These are phyloP conservation scores for Kazachstania martiniae DNA, from an alignment of 805 yeast genomes.

Conservation along the genomic window DNA sequence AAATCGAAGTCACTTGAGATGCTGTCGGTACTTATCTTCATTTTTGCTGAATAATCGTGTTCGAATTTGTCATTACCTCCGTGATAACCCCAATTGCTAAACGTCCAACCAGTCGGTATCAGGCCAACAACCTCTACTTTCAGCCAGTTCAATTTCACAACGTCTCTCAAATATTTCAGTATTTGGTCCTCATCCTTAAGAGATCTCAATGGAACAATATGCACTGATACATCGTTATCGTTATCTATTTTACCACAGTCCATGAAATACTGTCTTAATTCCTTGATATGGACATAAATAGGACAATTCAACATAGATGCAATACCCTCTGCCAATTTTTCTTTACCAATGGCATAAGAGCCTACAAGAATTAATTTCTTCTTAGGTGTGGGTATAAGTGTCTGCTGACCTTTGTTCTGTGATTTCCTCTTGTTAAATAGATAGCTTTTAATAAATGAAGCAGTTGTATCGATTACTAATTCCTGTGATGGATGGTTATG, in stretches of 20 bases:
- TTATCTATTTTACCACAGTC: background rate
- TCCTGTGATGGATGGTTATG: conserved; percentile 73
- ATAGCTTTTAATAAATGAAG: conserved; percentile 34
- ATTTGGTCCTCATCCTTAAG: conserved; percentile 28
- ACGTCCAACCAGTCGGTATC: conserved; percentile 90
- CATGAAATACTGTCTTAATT: conserved; percentile 4
- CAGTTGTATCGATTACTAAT: conserved; percentile 50
- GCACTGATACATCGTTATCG: conserved; percentile 32
- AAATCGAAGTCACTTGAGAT: conserved; percentile 8
- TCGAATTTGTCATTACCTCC: conserved; percentile 7
- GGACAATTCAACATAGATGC: conserved; percentile 43
- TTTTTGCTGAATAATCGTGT: conserved; percentile 9
- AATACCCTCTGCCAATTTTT: conserved; percentile 61
- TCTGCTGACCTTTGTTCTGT: background rate
- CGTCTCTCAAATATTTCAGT: conserved; percentile 19
- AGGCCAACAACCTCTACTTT: conserved; percentile 46
- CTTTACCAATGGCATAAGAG: conserved; percentile 89
- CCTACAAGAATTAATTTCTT: conserved; percentile 45
- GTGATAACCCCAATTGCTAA: conserved; percentile 21
- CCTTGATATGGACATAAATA: conserved; percentile 30
- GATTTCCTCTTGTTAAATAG: background rate
- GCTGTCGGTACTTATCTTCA: conserved; percentile 6
- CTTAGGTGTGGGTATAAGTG: conserved; percentile 2
- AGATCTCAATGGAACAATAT: conserved; percentile 61
- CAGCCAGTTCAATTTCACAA: conserved; percentile 4